phyloP scores from a whole-genome alignment of 768 basidiomycete genomes.

The Leccinellum rugosiceps region DNA sequence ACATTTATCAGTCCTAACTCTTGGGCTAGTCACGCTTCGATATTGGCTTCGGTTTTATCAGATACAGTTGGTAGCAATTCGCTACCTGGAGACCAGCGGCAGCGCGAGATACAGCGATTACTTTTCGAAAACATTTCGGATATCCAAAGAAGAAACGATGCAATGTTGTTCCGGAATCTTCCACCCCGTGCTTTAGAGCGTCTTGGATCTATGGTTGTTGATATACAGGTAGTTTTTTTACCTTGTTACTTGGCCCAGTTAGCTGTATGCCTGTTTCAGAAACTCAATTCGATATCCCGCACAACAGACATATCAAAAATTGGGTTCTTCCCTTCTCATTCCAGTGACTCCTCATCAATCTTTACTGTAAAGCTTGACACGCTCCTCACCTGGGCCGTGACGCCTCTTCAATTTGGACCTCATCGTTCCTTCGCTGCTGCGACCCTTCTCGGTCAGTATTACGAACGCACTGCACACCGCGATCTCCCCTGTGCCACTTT shows the following conservation, averaged over 20 bases:
- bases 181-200: constrained; percentile 58
- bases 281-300: constrained; percentile 72
- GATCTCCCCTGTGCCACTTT: constrained; percentile 58
- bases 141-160: constrained; percentile 75
- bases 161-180: constrained; percentile 68
- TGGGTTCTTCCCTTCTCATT: constrained; percentile 52
- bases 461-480: constrained; percentile 60
- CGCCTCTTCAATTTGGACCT: constrained; percentile 77
- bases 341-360: constrained; percentile 31
- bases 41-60: constrained; percentile 39
- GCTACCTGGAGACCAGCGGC: constrained; percentile 23
- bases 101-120: constrained; percentile 44
- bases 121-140: constrained; percentile 63
- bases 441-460: constrained; percentile 63
- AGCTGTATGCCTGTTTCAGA: constrained; percentile 37
- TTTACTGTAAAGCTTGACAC: constrained; percentile 72
- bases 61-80: constrained; percentile 34
- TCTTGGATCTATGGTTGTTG: constrained; percentile 58
- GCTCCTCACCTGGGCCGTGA: constrained; percentile 78
- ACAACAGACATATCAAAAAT: constrained; percentile 58
- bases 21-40: constrained; percentile 53
- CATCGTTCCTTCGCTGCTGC: constrained; percentile 76
- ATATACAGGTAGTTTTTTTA: constrained; percentile 41
- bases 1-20: constrained; percentile 69
- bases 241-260: not conserved